Percentiles rank a stretch among this genome's conserved stretches.
These are phyloP conservation scores for Fusarium virguliforme DNA, from an alignment of 2,329 filamentous ascomycete species.

Conservation along the genomic window DNA sequence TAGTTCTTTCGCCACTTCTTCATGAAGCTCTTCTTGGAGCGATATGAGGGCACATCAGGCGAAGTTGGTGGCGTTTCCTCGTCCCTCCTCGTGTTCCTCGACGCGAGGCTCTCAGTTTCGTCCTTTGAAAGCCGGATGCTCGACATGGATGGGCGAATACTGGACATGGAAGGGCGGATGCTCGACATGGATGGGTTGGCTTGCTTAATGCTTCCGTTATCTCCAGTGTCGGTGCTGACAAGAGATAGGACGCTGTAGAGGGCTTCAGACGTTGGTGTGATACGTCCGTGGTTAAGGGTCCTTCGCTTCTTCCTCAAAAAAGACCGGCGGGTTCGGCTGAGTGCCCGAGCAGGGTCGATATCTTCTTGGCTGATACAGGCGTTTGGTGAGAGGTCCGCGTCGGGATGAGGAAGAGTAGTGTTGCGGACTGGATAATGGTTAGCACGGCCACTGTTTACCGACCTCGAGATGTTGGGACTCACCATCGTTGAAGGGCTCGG, in stretches of 20 bases:
- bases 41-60: constrained; percentile 53
- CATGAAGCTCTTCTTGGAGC: constrained; percentile 51
- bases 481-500: constrained; percentile 67
- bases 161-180: constrained; percentile 54
- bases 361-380: constrained; percentile 72
- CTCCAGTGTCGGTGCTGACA: constrained; percentile 46
- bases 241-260: constrained; percentile 56
- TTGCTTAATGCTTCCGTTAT: constrained; percentile 45
- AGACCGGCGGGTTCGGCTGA: constrained; percentile 63
- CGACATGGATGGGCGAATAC: constrained; percentile 54
- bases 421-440: constrained; percentile 62
- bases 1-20: constrained; percentile 48
- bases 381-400: constrained; percentile 71
- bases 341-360: constrained; percentile 61
- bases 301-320: constrained; percentile 64
- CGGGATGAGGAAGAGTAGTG: constrained; percentile 75
- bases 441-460: constrained; percentile 5
- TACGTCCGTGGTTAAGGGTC: constrained; percentile 64
- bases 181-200: constrained; percentile 51
- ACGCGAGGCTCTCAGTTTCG: constrained; percentile 58
- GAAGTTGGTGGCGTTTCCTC: constrained; percentile 58
- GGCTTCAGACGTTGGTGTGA: constrained; percentile 57
- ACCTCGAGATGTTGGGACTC: constrained; percentile 44
- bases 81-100: constrained; percentile 45
- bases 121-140: constrained; percentile 58